Base-by-base conservation (phyloP, 139 green algal genomes). In the Limnomonas spitsbergensis region DNA sequence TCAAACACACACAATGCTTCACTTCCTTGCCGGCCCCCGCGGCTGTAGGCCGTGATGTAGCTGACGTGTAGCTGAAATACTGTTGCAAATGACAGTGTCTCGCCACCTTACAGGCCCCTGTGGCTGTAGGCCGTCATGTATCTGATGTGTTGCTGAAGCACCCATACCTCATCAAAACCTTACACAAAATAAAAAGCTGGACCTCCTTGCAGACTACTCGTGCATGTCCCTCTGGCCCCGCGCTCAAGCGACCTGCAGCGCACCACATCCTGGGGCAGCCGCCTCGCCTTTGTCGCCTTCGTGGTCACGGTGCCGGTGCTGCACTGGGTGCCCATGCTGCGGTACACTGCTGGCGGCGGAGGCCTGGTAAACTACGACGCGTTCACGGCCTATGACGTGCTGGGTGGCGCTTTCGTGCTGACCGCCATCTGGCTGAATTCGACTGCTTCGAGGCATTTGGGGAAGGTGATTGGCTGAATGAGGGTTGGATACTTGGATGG, bases 271-370 rank as follows among this genome's bases (percentile, higher is more conserved):
- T 61, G 47, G 47, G 27, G 26, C n/a, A 37, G 1, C 29, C 69
- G 69, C 2, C 36, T 81, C 1, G 35, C 79, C 1, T 83, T 88
- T 69, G 14, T 80, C 2, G 42, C 77, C 6, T 93, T 93, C 66
- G 80, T 91, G 0, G 1, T 79, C 0, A 37, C 69, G 0, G 77
- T 93, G 9, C 86, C 87, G 7, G 40, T 88, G 0, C 61, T 91
- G 4, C 89, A 93, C 40, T 86, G 68, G 75, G 34, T 34, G 0
- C 80, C 82, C 2, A 77, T 88, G 38, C 54, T 74, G 2, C 36
- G 72, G 1, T 87, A 69, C 35, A 20, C 29, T 70, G 1, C 66
- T 32, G 26, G 66, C 79, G 6, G 40, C 4, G 36, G 32, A 82
- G 34, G 78, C 73, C 40, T 7, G 34, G 26, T 7, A 2, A n/a